Base-by-base conservation (phyloP, 345 rosid species). In the Dimocarpus longan region DNA sequence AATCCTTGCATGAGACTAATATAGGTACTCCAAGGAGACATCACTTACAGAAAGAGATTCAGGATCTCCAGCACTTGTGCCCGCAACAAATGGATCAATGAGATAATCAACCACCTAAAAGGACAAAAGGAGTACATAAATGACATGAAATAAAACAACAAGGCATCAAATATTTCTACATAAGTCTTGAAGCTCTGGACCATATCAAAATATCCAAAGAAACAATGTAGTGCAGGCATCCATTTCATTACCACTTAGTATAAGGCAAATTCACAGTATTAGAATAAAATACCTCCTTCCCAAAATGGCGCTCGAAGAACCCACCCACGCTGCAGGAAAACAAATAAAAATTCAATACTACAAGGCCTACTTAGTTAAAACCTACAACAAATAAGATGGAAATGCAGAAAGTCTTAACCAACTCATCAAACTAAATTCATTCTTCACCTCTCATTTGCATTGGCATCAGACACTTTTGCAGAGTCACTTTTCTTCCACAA, bases 41-140 rank as follows among this genome's bases (percentile, higher is more conserved):
- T 83, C 85, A 88, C 97, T 92, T 83, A 95, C 99, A 83, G 97
- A 93, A 84, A 95, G 96, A 71, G 97, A 90, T 66, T 93, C 92
- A 16, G 98, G 96, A 81, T 95, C 97, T 18, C 77, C 95, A 78
- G 90, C 99, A 84, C 90, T 89, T 78, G 98, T 93, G 79, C 99
- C 98, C 81, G 93, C 98, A 82, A 95, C 90, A 87, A 95, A 90
- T 78, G 99, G 99, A 80, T 95, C 95, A 37, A 95, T 85, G 70
- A 95, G 93, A 88, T 92, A 95, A 88, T 95, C 97, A 83, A 95
- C 98, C 82, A 95, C 95, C 99, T 95, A 77, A 26, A n/a, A 73
- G 1, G 59, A 66, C 62, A 73, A 78, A 57, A 80, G 37, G 77
- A 68, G 74, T 66, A 15, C 2, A 76, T 32, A 70, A 72, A 26